Base-by-base conservation (phyloP, 2,329 filamentous ascomycete species). In the Aureobasidium zeae region DNA sequence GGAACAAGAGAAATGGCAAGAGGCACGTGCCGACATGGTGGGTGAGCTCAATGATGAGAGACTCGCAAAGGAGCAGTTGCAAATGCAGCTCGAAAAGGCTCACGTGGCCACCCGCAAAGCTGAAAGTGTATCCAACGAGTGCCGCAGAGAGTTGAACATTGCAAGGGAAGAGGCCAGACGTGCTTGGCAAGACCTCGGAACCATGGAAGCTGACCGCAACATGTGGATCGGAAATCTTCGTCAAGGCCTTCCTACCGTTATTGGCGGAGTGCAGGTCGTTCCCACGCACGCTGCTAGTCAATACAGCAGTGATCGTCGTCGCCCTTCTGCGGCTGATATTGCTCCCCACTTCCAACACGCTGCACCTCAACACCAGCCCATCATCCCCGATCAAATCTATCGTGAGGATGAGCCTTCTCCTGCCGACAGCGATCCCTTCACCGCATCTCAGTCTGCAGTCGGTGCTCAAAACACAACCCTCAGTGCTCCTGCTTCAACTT, bases 111-210 rank as follows among this genome's bases (percentile, higher is more conserved):
- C 80, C 52, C 66, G 69, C 26, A 79, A 77, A 56, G 75, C 79
- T 0, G 81, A 93, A 53, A 85, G 86, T 56, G 73, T 86, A 53
- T 74, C 94, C n/a, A 72, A 74, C 12, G 91, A 96, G 62, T 87
- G 94, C 83, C 83, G 83, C 54, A 85, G 91, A 50, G 91, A 98
- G 64, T 71, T 96, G 28, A 77, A 83, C 55, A 98, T 98, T 49
- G 93, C 88, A 28, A 95, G 94, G 58, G 89, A 95, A 54, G 91
- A 98, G 63, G 89, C 91, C 7, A 79, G 89, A 25, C 78, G 91
- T 46, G 91, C 91, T 1, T 98, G 91, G 91, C 91, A 98, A 66
- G 91, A 96, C 63, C 76, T 98, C 1, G 91, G 91, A 17, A 77
- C 89, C 39, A 79, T 87, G 39, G 91, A 96, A 63, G 86, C 95